Conservation (phyloP, 2,329 filamentous ascomycete species). For the Hansfordia pulvinata region DNA sequence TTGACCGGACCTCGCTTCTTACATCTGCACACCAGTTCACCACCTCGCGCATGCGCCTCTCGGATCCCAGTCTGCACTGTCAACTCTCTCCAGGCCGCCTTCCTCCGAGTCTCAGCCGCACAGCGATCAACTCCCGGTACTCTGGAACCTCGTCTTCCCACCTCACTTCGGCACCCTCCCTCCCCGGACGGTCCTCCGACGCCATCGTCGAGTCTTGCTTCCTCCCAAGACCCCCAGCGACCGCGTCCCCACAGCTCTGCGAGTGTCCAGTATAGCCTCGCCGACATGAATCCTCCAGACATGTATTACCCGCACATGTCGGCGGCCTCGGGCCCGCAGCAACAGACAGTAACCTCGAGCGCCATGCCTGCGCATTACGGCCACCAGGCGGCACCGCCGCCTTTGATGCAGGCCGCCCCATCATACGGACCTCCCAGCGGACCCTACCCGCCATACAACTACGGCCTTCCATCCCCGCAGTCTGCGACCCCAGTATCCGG, state of each 20-base stretch:
- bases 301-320: conserved; percentile 85
- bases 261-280: no score
- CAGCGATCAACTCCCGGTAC: no score
- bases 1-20: no score
- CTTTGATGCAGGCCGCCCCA: conserved; percentile 60
- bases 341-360: conserved; percentile 64
- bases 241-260: no score
- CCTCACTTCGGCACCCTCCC: no score
- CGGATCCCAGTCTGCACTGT: no score
- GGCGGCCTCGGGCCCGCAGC: conserved; percentile 58
- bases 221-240: no score
- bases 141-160: no score
- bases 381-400: conserved; percentile 67
- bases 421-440: conserved; percentile 59
- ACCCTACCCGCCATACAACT: conserved; percentile 55
- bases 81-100: no score
- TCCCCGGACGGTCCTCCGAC: conserved; percentile 66
- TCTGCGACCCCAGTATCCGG: conserved; percentile 52
- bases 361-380: conserved; percentile 64
- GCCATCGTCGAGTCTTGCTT: conserved; percentile 62
- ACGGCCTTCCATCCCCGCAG: conserved; percentile 71
- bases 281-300: conserved; percentile 79
- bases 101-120: no score
- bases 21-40: no score
- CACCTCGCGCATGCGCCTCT: no score